phyloP scores from a whole-genome alignment of 441 rosid species.

The Populus hybrid region DNA sequence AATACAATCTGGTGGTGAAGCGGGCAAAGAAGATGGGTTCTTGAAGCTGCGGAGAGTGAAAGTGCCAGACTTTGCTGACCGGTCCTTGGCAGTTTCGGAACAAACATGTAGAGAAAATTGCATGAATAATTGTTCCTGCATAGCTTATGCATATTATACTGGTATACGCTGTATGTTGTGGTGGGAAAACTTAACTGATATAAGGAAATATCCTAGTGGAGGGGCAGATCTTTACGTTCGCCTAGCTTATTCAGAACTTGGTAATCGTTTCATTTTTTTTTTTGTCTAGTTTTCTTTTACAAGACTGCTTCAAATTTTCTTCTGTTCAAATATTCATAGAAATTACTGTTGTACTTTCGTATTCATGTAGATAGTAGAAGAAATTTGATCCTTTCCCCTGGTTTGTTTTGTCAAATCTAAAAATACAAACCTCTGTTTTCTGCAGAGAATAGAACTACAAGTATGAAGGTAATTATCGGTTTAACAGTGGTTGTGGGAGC shows the following conservation, averaged over 20 bases:
- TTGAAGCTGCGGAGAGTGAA: constrained; percentile 26
- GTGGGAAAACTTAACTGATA: constrained; percentile 36
- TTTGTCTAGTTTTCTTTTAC: not conserved
- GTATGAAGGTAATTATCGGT: constrained; percentile 10
- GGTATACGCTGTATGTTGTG: constrained; percentile 52
- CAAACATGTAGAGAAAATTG: constrained; percentile 27
- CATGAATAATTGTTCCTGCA: constrained; percentile 46
- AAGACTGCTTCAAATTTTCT: not conserved
- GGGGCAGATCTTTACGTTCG: constrained; percentile 43
- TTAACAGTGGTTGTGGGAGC: constrained; percentile 11
- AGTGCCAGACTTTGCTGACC: constrained; percentile 34
- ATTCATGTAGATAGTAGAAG: not conserved
- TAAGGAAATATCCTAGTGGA: constrained; percentile 26
- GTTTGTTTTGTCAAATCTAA: too few species aligned
- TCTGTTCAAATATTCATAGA: not conserved
- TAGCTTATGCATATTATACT: constrained; percentile 41
- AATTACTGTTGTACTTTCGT: not conserved
- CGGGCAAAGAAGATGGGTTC: constrained; percentile 38
- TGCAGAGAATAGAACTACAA: constrained; percentile 16
- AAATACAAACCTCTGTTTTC: not conserved
- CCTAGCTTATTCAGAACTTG: constrained; percentile 39
- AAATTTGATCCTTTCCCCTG: too few species aligned
- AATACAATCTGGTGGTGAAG: constrained; percentile 13
- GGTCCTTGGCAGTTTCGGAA: constrained; percentile 17
- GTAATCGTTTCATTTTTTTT: constrained; percentile 20